phyloP scores from a whole-genome alignment of 495 filamentous ascomycete genomes.

The Trichodelitschia bisporula region DNA sequence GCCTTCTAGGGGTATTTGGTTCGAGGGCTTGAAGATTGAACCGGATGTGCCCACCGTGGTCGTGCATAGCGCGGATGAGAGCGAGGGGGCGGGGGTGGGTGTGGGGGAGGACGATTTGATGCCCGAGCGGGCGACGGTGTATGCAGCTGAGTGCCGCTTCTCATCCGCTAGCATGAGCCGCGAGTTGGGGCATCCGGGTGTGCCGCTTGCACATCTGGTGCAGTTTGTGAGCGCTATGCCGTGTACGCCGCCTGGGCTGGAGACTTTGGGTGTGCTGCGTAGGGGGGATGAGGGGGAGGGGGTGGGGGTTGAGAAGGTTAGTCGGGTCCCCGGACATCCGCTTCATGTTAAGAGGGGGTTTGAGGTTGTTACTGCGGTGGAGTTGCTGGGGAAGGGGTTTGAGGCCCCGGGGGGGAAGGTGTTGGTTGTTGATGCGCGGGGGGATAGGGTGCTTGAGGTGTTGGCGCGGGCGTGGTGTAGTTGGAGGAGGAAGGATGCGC shows the following conservation, averaged over 20 bases:
- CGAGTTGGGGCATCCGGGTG: no score
- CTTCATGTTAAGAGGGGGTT: slow-evolving; percentile 12
- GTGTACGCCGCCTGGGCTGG: no score
- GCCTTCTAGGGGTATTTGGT: slow-evolving; percentile 5
- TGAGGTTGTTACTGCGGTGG: slow-evolving; percentile 7
- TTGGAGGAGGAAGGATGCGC: slow-evolving; percentile 12
- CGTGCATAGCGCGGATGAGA: slow-evolving; percentile 4
- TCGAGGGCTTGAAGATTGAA: slow-evolving; percentile 4
- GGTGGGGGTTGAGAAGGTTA: slow-evolving; percentile 2
- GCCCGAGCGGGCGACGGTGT: background rate
- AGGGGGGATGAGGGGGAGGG: background rate
- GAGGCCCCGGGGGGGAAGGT: slow-evolving; percentile 2
- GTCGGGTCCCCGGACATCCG: slow-evolving; percentile 9
- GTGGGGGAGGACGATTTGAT: background rate
- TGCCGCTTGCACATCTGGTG: no score
- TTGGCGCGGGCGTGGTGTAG: slow-evolving; percentile 17
- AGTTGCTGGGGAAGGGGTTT: slow-evolving; percentile 7
- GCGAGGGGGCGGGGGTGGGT: background rate
- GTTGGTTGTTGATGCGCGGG: slow-evolving; percentile 13
- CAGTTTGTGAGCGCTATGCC: no score
- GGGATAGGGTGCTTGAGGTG: slow-evolving; percentile 9
- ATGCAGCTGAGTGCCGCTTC: background rate
- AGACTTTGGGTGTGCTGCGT: background rate
- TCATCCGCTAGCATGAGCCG: no score
- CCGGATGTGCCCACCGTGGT: slow-evolving; percentile 3